Base-by-base conservation (phyloP, 2,329 filamentous ascomycete species). In the Penicillium italicum region DNA sequence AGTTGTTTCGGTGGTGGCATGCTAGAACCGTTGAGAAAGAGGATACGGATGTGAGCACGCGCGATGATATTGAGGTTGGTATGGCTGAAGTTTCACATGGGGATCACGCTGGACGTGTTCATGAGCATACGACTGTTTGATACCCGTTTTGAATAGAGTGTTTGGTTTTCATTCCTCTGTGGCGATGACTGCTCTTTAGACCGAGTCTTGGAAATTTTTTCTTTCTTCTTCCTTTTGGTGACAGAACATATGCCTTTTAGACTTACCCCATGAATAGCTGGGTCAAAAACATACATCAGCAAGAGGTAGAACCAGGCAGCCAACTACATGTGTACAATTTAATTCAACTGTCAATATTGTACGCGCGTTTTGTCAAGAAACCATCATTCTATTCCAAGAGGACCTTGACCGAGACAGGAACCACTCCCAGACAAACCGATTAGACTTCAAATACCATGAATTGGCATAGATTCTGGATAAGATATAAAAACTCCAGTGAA, bases 1-100 rank as follows among this genome's bases (percentile, higher is more conserved):
- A 72, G 60, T 53, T 72, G 18, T 70, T 75, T 49, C 60, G 59
- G 41, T 55, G 66, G 56, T 75, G 73, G 73, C 59, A 61, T 41
- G 38, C 53, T 22, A 60, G 61, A 36, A 20, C 66, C 30, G 42
- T 57, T 5, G 56, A 62, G 51, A 63, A 62, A 40, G 44, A 56
- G 24, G 62, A 67, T 31, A 10, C 52, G 16, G 58, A 61, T 30
- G 34, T 48, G 6, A 26, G 30, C 11, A 26, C 12, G 6, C 33
- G 18, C 0, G 55, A 55, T 18, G 59, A 56, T 30, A n/a, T 18
- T 28, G 63, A 56, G 24, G 31, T 54, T 20, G 54, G 50, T 9
- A 56, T 64, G 53, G 18, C 30, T 12, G 52, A 58, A 14, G 50
- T 18, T 34, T 30, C 45, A 20, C 28, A 38, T 28, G 53, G 26